phyloP scores from a whole-genome alignment of 352 stramenopile genomes.

The Phytopythium aichiense region DNA sequence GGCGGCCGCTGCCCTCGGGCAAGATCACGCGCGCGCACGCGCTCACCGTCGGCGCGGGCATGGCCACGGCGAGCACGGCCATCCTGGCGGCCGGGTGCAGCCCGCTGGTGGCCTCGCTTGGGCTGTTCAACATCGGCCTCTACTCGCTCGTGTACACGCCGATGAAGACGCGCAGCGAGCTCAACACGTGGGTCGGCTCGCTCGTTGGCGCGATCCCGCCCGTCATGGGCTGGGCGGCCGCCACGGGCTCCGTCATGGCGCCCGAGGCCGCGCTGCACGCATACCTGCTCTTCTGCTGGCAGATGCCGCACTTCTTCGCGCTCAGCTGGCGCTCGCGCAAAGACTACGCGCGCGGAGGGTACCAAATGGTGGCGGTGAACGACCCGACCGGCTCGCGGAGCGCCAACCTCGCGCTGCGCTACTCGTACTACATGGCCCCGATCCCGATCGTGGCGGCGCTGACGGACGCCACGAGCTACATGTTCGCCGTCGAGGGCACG shows the following conservation, averaged over 20 bases:
- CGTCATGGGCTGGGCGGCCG: constrained; percentile 97
- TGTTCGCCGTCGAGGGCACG: constrained; percentile 98
- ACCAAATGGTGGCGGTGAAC: constrained; percentile 95
- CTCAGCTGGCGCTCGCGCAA: constrained; percentile 95
- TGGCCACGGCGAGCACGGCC: constrained; percentile 82
- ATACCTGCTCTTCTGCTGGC: constrained; percentile 96
- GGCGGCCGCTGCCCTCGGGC: constrained; percentile 91
- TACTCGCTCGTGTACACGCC: constrained; percentile 99
- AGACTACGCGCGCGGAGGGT: constrained; percentile 89
- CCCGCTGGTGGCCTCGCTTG: constrained; percentile 94
- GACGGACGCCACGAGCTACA: constrained; percentile 95
- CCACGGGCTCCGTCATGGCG: constrained; percentile 78
- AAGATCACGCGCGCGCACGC: constrained; percentile 77
- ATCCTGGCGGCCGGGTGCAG: constrained; percentile 92
- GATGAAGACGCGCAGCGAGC: constrained; percentile 95
- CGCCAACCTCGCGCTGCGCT: constrained; percentile 89
- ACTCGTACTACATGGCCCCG: constrained; percentile 93
- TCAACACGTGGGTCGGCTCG: constrained; percentile 98
- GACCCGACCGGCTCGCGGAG: constrained; percentile 92
- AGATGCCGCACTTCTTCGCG: constrained; percentile 99
- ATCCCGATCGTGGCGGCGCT: constrained; percentile 92
- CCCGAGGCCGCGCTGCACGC: constrained; percentile 75
- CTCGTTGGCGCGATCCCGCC: constrained; percentile 98
- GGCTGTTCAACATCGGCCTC: constrained; percentile 96
- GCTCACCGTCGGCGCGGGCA: constrained; percentile 77